phyloP scores from a whole-genome alignment of 176 grass and related monocot species.

The Carex littledalei region DNA sequence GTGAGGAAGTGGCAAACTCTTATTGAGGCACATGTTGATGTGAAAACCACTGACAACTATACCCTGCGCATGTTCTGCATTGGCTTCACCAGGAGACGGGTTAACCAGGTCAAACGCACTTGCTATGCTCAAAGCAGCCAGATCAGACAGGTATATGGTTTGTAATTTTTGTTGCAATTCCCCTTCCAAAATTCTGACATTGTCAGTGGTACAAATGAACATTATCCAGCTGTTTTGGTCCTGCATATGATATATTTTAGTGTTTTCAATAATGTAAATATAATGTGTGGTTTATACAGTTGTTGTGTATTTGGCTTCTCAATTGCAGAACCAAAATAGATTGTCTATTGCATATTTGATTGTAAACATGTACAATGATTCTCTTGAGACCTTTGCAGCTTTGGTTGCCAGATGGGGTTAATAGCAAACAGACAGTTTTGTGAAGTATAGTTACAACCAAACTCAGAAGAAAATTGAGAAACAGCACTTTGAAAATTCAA shows the following conservation, averaged over 20 bases:
- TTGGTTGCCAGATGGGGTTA: neutral
- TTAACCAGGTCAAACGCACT: constrained; percentile 70
- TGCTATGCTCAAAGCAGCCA: constrained; percentile 80
- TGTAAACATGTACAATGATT: neutral
- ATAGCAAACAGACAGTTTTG: neutral
- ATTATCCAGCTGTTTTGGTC: neutral
- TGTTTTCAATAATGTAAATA: too few species aligned
- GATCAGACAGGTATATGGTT: constrained; percentile 52
- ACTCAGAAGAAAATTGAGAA: neutral
- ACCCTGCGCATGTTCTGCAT: constrained; percentile 69
- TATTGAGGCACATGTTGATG: constrained; percentile 72
- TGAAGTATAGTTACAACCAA: neutral
- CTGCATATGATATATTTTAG: neutral
- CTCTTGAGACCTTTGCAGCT: neutral
- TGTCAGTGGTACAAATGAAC: neutral
- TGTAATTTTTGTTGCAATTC: neutral
- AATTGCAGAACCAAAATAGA: neutral
- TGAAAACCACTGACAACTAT: constrained; percentile 70
- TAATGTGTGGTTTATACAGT: neutral
- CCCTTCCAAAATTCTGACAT: neutral
- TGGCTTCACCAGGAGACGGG: constrained; percentile 63
- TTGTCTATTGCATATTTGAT: neutral
- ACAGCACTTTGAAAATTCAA: neutral
- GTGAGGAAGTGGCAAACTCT: constrained; percentile 76
- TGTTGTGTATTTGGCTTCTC: neutral